Percentiles rank a stretch among this genome's conserved stretches.
phyloP scores from a whole-genome alignment of 208 protist genomes.

The Trypanosoma melophagium region DNA sequence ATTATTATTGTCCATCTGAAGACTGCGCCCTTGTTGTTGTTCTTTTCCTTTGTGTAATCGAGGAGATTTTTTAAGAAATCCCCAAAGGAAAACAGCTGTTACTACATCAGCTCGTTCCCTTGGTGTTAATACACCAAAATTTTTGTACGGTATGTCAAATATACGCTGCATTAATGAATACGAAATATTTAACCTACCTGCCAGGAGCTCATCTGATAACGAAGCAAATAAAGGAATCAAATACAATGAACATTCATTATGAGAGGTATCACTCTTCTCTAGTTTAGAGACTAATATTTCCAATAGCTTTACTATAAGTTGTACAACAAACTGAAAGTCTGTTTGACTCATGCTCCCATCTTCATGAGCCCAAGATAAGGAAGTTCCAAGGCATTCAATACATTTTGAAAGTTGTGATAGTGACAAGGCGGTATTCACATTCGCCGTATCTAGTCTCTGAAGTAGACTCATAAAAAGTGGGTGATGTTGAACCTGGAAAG shows the following conservation, averaged over 20 bases:
- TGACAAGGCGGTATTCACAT: conserved; percentile 4
- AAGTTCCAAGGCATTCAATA: conserved; percentile 24
- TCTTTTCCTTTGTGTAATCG: not conserved
- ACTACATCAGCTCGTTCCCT: conserved; percentile 41
- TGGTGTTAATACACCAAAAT: conserved; percentile 30
- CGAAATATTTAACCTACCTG: not conserved
- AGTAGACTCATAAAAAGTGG: conserved; percentile 32
- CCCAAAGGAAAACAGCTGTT: conserved; percentile 32
- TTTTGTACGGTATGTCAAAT: conserved; percentile 11
- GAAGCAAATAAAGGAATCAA: conserved; percentile 8
- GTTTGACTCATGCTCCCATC: conserved; percentile 2
- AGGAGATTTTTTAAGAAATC: conserved; percentile 25
- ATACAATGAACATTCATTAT: conserved; percentile 15
- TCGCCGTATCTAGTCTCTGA: conserved; percentile 19
- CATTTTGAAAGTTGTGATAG: conserved; percentile 42
- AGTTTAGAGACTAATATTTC: conserved; percentile 5
- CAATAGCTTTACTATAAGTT: conserved; percentile 19
- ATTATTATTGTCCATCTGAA: not conserved
- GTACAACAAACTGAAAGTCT: conserved; percentile 11
- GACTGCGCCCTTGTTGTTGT: not conserved
- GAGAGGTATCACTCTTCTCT: conserved; percentile 2
- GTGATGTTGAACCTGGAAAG: conserved; percentile 34
- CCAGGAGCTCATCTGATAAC: conserved; percentile 4
- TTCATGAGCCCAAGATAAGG: not conserved
- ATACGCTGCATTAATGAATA: conserved; percentile 13